Evolutionary conservation across 75 land plant genomes (phyloP), one percentile per base, ranked within the genome.

Genomic region (Cunninghamia lanceolata): DNA sequence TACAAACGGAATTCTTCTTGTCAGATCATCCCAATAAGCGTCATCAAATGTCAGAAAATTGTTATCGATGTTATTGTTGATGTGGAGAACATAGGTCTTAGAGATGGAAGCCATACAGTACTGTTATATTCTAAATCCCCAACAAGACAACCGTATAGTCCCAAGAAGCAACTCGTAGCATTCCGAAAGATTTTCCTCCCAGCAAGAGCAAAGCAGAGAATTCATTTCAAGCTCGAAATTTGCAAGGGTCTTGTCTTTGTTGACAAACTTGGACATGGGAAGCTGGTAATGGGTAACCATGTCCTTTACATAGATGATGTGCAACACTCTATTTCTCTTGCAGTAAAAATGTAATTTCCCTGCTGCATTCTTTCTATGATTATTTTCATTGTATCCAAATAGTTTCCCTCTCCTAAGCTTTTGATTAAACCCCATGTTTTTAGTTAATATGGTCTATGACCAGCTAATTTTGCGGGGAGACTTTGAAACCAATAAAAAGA

Each of bases 201-300:
- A 38, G 89, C 93, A 13, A 86, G 85, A 11, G 43, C 89, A 4
- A 59, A 19, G 85, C 59, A 82, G 9, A 77, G 89, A 28, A 93
- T 94, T 15, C 46, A 40, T 17, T 36, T 96, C 74, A 77, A 84
- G 0, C 47, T 95, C 4, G 75, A 92, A 46, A 93, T 86, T 59
- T 96, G 96, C 88, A 90, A 89, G 79, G 92, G 93, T 84, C 76
- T 96, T 75, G 89, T 89, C 77, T 82, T 91, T 9, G 95, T 93
- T 8, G 94, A 92, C 38, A 30, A 35, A 0, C 83, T 85, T 40
- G 96, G 95, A 25, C 83, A 84, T 50, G 86, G 86, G 54, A 91
- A 90, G 84, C 89, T 94, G 38, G 89, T 90, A 21, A 42, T 94
- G 70, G 95, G 95, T 38, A 74, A 86, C 3, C 93, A 94, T 85